Base-by-base conservation (phyloP, 2,329 filamentous ascomycete species). In the Fragosphaeria purpurea region DNA sequence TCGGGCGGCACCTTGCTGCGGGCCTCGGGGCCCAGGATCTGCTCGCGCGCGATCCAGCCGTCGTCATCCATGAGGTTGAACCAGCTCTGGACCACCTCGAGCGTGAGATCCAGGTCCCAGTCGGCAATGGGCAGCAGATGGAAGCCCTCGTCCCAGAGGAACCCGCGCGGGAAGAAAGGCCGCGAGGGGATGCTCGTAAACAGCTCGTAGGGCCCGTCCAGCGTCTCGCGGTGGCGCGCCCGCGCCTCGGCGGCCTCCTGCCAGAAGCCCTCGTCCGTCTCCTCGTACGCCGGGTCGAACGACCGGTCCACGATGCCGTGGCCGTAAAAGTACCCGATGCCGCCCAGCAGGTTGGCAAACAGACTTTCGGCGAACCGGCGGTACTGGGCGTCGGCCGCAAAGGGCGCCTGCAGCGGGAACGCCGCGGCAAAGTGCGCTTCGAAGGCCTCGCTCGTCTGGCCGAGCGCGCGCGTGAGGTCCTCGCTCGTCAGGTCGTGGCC, bases 121-220 rank as follows among this genome's bases (percentile, higher is more conserved):
- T 98, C 91, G 22, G 88, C 78, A 49, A 98, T 83, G 2, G 90
- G 90, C 45, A 95, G 73, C 38, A 98, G 73, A 62, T 98, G 93
- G 68, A 97, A 98, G 0, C 93, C 93, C 66, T 98, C 93, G 60
- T 98, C 93, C 93, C 93, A 98, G 4, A 97, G 75, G 65, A 98
- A 98, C 1, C 93, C 93, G 54, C 93, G 79, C 1, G 93, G 93
- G 69, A 98, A 98, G 72, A 98, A 98, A 0, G 93, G 87, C 5
- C 93, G 77, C 7, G 91, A 97, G 0, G 93, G 93, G 51, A 97
- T 84, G 60, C 83, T 88, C 6, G 90, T 94, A 64, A 90, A 97
- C 3, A 98, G 78, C 65, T 95, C 88, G 50, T 84, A 87, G 1
- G 91, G 88, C 0, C 88, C 88, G 62, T 94, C 89, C 0, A 84